A percentile compares a stretch with the other conserved stretches of the same genome.
These are phyloP conservation scores for Apophysomyces sp. DNA, from an alignment of 371 early-diverging fungal genomes.

Conservation along the genomic window DNA sequence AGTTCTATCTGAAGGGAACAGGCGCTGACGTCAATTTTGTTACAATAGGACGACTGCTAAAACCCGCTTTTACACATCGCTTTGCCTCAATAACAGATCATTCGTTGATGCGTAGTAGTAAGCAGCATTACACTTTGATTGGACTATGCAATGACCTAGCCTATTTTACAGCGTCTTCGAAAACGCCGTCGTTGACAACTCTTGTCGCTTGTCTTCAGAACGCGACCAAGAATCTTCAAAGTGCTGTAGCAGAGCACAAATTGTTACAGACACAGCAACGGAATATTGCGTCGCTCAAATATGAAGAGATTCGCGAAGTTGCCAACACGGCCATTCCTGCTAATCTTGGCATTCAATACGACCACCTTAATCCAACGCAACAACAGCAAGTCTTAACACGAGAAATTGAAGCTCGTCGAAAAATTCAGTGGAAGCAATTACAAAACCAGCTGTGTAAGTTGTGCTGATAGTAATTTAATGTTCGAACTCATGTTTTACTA, in stretches of 20 bases:
- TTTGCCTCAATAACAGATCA: not conserved
- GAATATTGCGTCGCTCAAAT: slow-evolving; percentile 28
- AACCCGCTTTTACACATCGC: not conserved
- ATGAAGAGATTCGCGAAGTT: slow-evolving; percentile 32
- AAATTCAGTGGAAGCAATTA: slow-evolving; percentile 21
- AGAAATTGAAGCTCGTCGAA: slow-evolving; percentile 18
- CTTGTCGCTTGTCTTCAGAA: slow-evolving; percentile 22
- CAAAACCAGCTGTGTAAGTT: slow-evolving; percentile 19
- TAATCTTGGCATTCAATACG: slow-evolving; percentile 24
- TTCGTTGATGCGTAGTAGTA: not conserved
- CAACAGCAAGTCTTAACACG: slow-evolving; percentile 26
- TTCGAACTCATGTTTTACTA: not conserved
- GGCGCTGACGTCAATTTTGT: slow-evolving; percentile 1
- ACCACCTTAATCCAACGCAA: slow-evolving; percentile 29
- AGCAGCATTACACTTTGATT: not conserved
- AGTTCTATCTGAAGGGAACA: not conserved
- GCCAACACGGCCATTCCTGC: slow-evolving; percentile 27
- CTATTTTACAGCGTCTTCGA: slow-evolving; percentile 13
- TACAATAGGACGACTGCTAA: slow-evolving; percentile 1
- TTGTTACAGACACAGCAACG: slow-evolving; percentile 20
- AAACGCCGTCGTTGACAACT: slow-evolving; percentile 28
- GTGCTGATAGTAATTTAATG: not conserved
- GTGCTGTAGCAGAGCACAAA: slow-evolving; percentile 14
- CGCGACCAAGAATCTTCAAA: slow-evolving; percentile 14
- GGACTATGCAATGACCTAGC: not conserved